Conservation (phyloP, 2,329 filamentous ascomycete genomes). For the Aspergillus sp. region DNA sequence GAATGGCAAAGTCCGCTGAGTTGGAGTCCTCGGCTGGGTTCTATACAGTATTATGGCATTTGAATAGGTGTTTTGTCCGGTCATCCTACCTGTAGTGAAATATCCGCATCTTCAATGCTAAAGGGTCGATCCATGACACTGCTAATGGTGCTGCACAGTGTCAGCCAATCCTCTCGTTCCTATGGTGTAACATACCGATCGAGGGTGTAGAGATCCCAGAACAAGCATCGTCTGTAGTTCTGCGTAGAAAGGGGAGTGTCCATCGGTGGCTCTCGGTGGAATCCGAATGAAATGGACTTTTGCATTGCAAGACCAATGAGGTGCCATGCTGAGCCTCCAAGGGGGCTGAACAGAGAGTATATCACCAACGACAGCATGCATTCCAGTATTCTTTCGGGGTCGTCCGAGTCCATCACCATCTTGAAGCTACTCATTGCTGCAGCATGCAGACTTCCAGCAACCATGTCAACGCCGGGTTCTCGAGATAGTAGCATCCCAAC, state of each 20-base stretch:
- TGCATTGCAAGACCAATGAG: constrained; percentile 26
- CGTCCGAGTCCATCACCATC: constrained; percentile 6
- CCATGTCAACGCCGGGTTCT: constrained; percentile 7
- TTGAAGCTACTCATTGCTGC: constrained; percentile 8
- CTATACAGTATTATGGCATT: background rate
- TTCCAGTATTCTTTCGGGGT: constrained; percentile 4
- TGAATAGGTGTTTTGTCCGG: background rate
- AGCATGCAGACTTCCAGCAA: constrained; percentile 7
- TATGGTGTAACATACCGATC: constrained; percentile 9
- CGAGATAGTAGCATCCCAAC: constrained; percentile 12
- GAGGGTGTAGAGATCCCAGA: constrained; percentile 16
- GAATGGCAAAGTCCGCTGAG: constrained; percentile 2
- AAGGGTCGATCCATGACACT: constrained; percentile 16
- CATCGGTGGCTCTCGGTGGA: constrained; percentile 18
- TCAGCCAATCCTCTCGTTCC: background rate
- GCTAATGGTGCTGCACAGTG: constrained; percentile 11
- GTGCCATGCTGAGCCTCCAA: constrained; percentile 27
- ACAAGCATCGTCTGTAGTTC: constrained; percentile 7
- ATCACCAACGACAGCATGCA: constrained; percentile 18
- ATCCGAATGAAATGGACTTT: constrained; percentile 19
- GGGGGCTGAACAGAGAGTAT: constrained; percentile 16
- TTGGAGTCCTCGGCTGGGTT: background rate
- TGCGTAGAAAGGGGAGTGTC: constrained; percentile 1
- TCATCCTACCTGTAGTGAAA: constrained; percentile 9
- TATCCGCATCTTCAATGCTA: constrained; percentile 16